Evolutionary conservation across 768 basidiomycete genomes (phyloP).

Genomic region (Exsudoporus frostii): DNA sequence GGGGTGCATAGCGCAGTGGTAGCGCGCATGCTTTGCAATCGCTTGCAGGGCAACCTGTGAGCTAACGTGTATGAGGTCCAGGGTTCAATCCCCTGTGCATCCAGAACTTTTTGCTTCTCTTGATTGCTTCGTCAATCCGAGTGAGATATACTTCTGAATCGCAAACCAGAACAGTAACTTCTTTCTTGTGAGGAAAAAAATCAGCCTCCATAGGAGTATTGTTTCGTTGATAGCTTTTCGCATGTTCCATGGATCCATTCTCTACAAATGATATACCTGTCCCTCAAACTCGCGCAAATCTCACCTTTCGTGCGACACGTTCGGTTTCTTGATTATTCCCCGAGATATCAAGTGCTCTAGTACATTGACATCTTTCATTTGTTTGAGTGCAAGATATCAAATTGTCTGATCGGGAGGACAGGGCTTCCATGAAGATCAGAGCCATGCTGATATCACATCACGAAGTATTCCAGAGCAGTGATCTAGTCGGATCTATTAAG

Average conservation of each 20-base stretch:
- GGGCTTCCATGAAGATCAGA: background rate
- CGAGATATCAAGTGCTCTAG: background rate
- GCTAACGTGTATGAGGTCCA: conserved; percentile 37
- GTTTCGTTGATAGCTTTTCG: background rate
- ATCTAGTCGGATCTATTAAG: conserved; percentile 12
- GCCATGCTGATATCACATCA: background rate
- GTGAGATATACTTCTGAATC: background rate
- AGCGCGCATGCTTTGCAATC: conserved; percentile 40
- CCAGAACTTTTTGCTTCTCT: conserved; percentile 21
- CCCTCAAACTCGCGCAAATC: background rate
- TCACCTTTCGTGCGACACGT: background rate
- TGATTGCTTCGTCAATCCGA: background rate
- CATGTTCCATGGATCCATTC: background rate
- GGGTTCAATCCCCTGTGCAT: conserved; percentile 42
- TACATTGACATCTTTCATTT: no score
- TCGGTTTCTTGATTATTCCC: background rate
- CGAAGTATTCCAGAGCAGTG: background rate
- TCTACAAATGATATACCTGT: no score
- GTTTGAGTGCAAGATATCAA: no score
- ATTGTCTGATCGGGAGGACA: background rate
- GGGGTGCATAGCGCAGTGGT: conserved; percentile 31
- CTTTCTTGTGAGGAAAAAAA: background rate
- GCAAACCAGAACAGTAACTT: background rate
- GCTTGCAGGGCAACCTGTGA: background rate
- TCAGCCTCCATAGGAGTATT: background rate